Conservation (phyloP, 2,329 filamentous ascomycete genomes). For the Penicillium sp. region DNA sequence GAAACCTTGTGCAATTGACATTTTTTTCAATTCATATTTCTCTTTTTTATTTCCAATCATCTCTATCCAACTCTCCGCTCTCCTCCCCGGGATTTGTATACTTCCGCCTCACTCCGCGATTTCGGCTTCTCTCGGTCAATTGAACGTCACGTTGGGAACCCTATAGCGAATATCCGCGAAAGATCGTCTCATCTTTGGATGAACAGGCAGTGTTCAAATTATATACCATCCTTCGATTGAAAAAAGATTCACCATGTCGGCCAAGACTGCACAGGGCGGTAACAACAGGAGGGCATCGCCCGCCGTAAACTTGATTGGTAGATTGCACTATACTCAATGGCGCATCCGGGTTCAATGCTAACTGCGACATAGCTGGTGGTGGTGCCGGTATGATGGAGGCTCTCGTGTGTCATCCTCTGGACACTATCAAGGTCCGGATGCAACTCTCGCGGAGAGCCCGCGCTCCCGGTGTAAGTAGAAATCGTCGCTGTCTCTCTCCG, state of each 20-base stretch:
- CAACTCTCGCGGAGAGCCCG: constrained; percentile 85
- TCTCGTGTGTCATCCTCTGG: constrained; percentile 90
- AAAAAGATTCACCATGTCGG: constrained; percentile 48
- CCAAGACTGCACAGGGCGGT: constrained; percentile 52
- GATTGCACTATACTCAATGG: constrained; percentile 24
- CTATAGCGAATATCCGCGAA: not conserved
- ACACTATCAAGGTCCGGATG: constrained; percentile 99
- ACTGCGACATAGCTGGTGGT: constrained; percentile 65
- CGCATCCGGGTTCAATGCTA: constrained; percentile 11
- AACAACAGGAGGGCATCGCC: constrained; percentile 75
- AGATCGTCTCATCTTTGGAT: not conserved
- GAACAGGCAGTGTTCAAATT: not conserved
- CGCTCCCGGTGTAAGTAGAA: constrained; percentile 62
- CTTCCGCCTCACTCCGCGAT: constrained; percentile 34
- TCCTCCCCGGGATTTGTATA: constrained; percentile 25
- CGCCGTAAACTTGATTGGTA: constrained; percentile 88
- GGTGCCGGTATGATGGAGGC: constrained; percentile 99
- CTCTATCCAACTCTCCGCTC: not conserved
- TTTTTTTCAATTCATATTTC: not conserved
- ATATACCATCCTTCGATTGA: not conserved
- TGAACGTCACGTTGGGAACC: not conserved
- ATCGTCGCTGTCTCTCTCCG: not conserved
- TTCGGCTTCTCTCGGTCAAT: constrained; percentile 3
- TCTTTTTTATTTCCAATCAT: constrained; percentile 5
- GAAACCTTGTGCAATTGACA: not conserved